These are phyloP conservation scores for Juglanconis sp. DNA, from an alignment of 2,329 filamentous ascomycete species.

Conservation along the genomic window DNA sequence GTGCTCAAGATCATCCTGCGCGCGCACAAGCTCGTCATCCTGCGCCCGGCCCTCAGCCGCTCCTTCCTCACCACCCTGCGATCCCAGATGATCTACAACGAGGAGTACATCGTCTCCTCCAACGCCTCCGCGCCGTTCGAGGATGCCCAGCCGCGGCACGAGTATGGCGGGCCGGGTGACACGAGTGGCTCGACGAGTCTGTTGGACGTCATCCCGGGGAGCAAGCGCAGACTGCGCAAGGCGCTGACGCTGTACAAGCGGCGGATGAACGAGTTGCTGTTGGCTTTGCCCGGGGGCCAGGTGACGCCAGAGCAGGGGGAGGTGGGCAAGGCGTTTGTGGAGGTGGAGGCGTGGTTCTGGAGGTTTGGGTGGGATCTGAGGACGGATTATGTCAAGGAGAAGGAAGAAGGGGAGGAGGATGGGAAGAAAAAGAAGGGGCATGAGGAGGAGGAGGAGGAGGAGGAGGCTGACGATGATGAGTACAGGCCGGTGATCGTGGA, in stretches of 20 bases:
- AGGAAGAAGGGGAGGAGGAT: conserved; percentile 41
- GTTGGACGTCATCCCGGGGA: conserved; percentile 31
- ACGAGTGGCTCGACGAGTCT: conserved; percentile 20
- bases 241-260: conserved; percentile 54
- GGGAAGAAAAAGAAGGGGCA: conserved; percentile 8
- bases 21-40: conserved; percentile 42
- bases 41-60: conserved; percentile 42
- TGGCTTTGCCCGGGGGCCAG: conserved; percentile 25
- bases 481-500: conserved; percentile 52
- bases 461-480: conserved; percentile 43
- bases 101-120: conserved; percentile 41
- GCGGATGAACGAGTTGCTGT: conserved; percentile 46
- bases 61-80: conserved; percentile 49
- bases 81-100: conserved; percentile 53
- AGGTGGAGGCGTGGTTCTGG: conserved; percentile 46
- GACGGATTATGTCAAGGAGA: conserved; percentile 48
- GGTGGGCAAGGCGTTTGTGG: conserved; percentile 46
- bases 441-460: conserved; percentile 53
- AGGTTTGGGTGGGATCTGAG: conserved; percentile 54
- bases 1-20: conserved; percentile 49
- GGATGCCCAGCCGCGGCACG: not conserved
- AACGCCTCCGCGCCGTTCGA: not conserved
- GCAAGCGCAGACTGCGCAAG: conserved; percentile 36
- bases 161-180: conserved; percentile 7
- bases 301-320: conserved; percentile 39